These are phyloP conservation scores for Spathaspora passalidarum DNA, from an alignment of 805 yeast species.

Conservation along the genomic window DNA sequence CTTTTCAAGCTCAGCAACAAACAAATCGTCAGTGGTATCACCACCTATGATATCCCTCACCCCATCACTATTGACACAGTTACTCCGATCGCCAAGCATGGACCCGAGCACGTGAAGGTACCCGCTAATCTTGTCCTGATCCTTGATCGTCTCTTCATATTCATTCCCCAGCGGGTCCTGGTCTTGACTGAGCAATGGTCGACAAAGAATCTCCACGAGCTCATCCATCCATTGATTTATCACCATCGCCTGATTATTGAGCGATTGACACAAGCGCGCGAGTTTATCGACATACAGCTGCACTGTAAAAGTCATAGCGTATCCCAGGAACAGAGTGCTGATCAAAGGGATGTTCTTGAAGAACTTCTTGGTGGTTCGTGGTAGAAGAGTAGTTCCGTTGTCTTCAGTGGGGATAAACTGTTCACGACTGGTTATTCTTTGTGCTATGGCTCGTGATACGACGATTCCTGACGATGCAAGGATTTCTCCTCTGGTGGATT, in stretches of 20 bases:
- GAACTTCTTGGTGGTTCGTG: conserved; percentile 32
- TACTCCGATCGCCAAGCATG: conserved; percentile 37
- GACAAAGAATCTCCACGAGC: conserved; percentile 40
- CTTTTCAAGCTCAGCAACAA: conserved; percentile 21
- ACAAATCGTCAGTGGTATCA: conserved; percentile 23
- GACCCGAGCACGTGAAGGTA: conserved; percentile 50
- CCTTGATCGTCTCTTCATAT: conserved; percentile 68
- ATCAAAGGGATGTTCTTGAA: conserved; percentile 29
- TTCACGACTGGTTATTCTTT: conserved; percentile 21
- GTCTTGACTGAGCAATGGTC: conserved; percentile 49
- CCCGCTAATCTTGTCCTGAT: conserved; percentile 68
- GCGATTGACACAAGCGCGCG: conserved; percentile 19
- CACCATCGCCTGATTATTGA: conserved; percentile 50
- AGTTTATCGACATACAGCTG: conserved; percentile 20
- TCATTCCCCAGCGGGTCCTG: conserved; percentile 67
- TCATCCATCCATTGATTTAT: conserved; percentile 52
- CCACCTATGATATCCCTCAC: conserved; percentile 15
- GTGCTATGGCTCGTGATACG: conserved; percentile 23
- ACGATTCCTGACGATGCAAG: conserved; percentile 26
- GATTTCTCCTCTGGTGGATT: conserved; percentile 28
- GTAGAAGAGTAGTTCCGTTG: conserved; percentile 26
- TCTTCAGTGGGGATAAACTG: conserved; percentile 17
- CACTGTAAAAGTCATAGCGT: conserved; percentile 18
- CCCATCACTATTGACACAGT: conserved; percentile 33
- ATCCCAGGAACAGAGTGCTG: conserved; percentile 13